Percentiles rank a stretch among this genome's conserved stretches.
These are phyloP conservation scores for Beauveria sp. DNA, from an alignment of 2,329 filamentous ascomycete species.

Conservation along the genomic window DNA sequence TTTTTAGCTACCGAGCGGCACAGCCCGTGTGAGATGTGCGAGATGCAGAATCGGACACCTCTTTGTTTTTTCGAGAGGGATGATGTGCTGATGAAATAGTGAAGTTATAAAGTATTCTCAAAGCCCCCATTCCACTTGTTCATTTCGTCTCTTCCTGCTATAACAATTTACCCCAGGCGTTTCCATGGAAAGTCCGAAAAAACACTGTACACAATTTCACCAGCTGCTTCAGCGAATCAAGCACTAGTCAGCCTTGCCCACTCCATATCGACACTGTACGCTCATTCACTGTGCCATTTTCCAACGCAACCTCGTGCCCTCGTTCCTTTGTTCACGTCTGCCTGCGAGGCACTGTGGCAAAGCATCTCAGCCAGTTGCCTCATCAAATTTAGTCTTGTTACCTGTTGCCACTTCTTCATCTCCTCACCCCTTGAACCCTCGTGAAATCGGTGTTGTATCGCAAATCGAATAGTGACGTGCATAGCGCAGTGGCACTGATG, in stretches of 20 bases:
- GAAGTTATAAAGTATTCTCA: too few relatives aligned
- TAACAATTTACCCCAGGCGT: neutral
- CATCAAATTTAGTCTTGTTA: neutral
- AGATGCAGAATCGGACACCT: neutral
- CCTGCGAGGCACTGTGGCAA: slow-evolving; percentile 3
- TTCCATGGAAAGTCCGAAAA: neutral
- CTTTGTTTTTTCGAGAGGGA: too few relatives aligned
- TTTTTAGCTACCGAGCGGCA: slow-evolving; percentile 1
- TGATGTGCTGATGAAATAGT: too few relatives aligned
- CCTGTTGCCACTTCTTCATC: neutral
- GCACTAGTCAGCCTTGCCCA: neutral
- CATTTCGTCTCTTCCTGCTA: neutral
- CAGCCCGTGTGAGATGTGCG: neutral
- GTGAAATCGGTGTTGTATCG: neutral
- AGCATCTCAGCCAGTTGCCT: neutral
- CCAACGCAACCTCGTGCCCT: neutral
- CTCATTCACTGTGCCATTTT: neutral
- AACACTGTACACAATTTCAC: neutral
- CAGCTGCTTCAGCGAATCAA: neutral
- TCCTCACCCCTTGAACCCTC: neutral
- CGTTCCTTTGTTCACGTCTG: neutral
- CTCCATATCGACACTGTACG: neutral
- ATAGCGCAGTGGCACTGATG: neutral
- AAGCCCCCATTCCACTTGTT: too few relatives aligned
- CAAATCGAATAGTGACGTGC: neutral